Evolutionary conservation across 2,329 filamentous ascomycete genomes (phyloP).

Genomic region (Nemania bipapillata): DNA sequence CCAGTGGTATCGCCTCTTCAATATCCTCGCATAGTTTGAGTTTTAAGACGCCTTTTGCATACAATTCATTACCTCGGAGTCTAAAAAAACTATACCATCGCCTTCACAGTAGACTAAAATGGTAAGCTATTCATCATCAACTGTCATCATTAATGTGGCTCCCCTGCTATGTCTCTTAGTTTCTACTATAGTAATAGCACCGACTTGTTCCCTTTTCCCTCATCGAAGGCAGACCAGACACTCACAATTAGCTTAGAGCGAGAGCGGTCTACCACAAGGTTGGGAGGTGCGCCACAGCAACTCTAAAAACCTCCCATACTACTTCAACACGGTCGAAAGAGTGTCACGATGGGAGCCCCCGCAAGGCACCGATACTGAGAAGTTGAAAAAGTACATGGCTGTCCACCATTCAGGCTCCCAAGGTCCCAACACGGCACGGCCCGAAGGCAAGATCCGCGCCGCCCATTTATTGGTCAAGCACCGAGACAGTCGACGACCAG

Average conservation of each 20-base stretch:
- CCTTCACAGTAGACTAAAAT: conserved; percentile 24
- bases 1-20: conserved; percentile 2
- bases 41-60: neutral
- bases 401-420: conserved; percentile 76
- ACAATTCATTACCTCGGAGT: neutral
- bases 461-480: conserved; percentile 96
- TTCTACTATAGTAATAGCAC: neutral
- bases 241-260: conserved; percentile 60
- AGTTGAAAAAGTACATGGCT: conserved; percentile 94
- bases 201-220: neutral
- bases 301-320: conserved; percentile 98
- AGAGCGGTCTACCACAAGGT: conserved; percentile 81
- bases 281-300: conserved; percentile 99
- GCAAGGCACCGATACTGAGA: conserved; percentile 85
- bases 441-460: conserved; percentile 87
- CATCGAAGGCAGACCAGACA: neutral
- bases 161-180: neutral
- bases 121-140: conserved; percentile 31
- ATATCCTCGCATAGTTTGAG: neutral
- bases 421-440: conserved; percentile 54
- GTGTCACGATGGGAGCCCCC: conserved; percentile 97
- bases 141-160: neutral
- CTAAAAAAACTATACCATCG: conserved; percentile 5
- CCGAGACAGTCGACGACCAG: conserved; percentile 83
- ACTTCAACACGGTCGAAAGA: conserved; percentile 89